A percentile compares a stretch with the other conserved stretches of the same genome.
Evolutionary conservation across 2,329 filamentous ascomycete genomes (phyloP).

Genomic region (Aspergillus uvarum): DNA sequence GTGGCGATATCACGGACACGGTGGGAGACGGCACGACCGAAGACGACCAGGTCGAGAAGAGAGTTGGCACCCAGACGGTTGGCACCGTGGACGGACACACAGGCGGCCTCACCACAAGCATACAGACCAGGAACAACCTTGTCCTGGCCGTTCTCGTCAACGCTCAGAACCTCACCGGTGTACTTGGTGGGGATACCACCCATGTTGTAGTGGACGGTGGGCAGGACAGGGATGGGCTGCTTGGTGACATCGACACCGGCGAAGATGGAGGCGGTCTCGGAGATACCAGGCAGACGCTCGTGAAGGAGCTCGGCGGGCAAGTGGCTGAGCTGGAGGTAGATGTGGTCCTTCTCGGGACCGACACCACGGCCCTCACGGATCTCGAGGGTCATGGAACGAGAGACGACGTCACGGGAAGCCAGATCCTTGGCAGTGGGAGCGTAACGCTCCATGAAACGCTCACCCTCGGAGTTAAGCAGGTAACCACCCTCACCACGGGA

Average conservation of each 20-base stretch:
- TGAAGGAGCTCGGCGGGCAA: conserved; percentile 87
- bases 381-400: conserved; percentile 96
- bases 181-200: conserved; percentile 97
- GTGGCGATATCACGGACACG: conserved; percentile 93
- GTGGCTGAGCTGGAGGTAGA: conserved; percentile 97
- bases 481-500: conserved; percentile 98
- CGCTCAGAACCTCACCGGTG: conserved; percentile 90
- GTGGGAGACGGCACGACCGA: conserved; percentile 95
- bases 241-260: conserved; percentile 95
- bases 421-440: conserved; percentile 97
- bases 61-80: conserved; percentile 99
- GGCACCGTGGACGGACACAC: conserved; percentile 95
- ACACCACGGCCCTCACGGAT: conserved; percentile 97
- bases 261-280: conserved; percentile 96
- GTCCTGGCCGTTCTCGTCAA: conserved; percentile 83
- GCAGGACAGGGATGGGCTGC: conserved; percentile 93
- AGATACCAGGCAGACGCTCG: conserved; percentile 97
- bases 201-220: conserved; percentile 99
- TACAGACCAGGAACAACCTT: conserved; percentile 92
- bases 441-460: conserved; percentile 99
- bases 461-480: conserved; percentile 94
- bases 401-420: conserved; percentile 92
- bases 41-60: conserved; percentile 93
- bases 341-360: conserved; percentile 95
- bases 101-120: conserved; percentile 95